phyloP scores from a whole-genome alignment of 2,329 filamentous ascomycete species.

The Fusarium sp. region DNA sequence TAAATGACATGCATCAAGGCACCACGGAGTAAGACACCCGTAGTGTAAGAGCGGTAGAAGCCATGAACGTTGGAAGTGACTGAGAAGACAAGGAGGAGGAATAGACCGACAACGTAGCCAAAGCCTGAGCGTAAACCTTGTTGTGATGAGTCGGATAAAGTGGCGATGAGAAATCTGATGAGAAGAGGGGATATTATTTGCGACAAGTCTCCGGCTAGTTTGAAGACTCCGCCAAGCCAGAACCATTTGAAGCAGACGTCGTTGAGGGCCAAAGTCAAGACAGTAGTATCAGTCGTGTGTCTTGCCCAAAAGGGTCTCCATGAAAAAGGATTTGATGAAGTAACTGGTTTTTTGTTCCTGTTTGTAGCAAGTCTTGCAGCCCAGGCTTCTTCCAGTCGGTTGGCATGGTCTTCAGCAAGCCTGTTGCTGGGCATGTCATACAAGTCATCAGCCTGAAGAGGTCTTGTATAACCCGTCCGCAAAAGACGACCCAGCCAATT shows the following conservation, averaged over 20 bases:
- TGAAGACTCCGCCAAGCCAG: conserved; percentile 46
- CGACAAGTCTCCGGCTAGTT: conserved; percentile 41
- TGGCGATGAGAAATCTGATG: conserved; percentile 24
- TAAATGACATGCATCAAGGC: conserved; percentile 31
- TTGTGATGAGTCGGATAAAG: conserved; percentile 16
- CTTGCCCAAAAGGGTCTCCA: conserved; percentile 44
- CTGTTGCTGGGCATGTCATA: conserved; percentile 23
- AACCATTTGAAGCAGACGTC: conserved; percentile 47
- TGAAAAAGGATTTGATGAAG: not conserved
- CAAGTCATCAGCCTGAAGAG: conserved; percentile 20
- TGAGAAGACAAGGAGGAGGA: conserved; percentile 19
- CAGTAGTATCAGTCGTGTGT: conserved; percentile 38
- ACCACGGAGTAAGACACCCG: conserved; percentile 5
- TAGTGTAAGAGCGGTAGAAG: conserved; percentile 23
- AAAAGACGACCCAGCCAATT: conserved; percentile 15
- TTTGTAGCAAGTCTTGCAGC: conserved; percentile 1
- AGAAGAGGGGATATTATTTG: conserved; percentile 25
- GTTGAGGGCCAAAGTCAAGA: conserved; percentile 45
- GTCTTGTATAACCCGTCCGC: conserved; percentile 21
- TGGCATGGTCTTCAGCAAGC: conserved; percentile 20
- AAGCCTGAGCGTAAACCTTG: conserved; percentile 13
- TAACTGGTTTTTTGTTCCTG: not conserved
- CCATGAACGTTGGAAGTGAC: conserved; percentile 27
- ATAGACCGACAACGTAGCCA: conserved; percentile 14
- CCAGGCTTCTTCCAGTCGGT: conserved; percentile 26